phyloP scores from a whole-genome alignment of 2,329 filamentous ascomycete genomes.

The Fusarium fujikuroi region DNA sequence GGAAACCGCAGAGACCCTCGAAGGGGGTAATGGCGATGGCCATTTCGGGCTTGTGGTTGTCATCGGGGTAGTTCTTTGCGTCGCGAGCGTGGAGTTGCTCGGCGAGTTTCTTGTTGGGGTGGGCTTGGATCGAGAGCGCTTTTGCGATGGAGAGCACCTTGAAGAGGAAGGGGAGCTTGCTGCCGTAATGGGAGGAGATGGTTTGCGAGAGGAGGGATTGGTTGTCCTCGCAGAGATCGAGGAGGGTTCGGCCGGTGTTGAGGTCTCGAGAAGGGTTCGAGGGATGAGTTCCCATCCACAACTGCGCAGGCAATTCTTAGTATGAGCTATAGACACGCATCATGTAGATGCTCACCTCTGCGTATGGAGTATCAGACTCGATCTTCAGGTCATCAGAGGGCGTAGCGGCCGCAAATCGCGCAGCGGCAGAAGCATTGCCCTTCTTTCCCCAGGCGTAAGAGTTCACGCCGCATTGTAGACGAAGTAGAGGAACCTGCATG shows the following conservation, averaged over 20 bases:
- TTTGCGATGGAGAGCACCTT: constrained; percentile 97
- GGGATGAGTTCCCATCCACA: constrained; percentile 99
- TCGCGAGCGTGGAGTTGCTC: constrained; percentile 88
- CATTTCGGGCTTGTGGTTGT: constrained; percentile 99
- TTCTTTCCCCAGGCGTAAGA: constrained; percentile 99
- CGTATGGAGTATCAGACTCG: constrained; percentile 89
- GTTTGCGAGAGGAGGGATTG: constrained; percentile 80
- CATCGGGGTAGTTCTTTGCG: constrained; percentile 95
- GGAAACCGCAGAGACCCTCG: constrained; percentile 95
- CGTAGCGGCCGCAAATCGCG: constrained; percentile 88
- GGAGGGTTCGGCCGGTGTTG: constrained; percentile 82
- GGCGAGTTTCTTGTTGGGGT: constrained; percentile 92
- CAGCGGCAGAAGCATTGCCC: constrained; percentile 86
- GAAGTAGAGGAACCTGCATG: constrained; percentile 83
- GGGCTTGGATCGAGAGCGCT: constrained; percentile 95
- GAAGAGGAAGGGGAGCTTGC: constrained; percentile 94
- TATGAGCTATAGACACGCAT: too few relatives aligned
- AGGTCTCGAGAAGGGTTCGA: constrained; percentile 94
- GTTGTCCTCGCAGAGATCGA: constrained; percentile 90
- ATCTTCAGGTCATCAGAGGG: constrained; percentile 79
- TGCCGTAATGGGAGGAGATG: constrained; percentile 78
- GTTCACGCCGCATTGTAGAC: constrained; percentile 92
- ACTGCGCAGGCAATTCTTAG: constrained; percentile 58
- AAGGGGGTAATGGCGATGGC: constrained; percentile 97
- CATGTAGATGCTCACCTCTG: constrained; percentile 71